A percentile compares a stretch with the other conserved stretches of the same genome.
Conservation (phyloP, 768 basidiomycete genomes). For the Amanita fuliginea region DNA sequence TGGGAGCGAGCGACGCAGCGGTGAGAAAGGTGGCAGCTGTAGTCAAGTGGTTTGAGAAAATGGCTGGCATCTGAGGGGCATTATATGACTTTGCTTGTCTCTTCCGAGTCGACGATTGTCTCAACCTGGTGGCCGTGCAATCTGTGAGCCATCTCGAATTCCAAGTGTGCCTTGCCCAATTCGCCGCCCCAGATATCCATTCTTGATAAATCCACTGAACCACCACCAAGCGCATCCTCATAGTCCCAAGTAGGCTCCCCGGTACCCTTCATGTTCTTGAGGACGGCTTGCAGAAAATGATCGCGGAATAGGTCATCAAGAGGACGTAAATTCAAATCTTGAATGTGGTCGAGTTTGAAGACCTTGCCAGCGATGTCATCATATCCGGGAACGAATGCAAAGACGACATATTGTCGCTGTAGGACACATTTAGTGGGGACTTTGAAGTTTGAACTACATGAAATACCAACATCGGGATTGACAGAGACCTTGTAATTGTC, state of each 20-base stretch:
- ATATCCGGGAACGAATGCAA: background rate
- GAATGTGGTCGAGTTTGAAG: no score
- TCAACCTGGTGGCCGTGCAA: constrained; percentile 1
- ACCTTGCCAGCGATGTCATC: background rate
- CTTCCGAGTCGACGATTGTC: no score
- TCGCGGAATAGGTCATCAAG: background rate
- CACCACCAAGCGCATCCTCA: background rate
- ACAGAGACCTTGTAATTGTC: background rate
- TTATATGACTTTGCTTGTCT: no score
- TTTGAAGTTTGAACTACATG: background rate
- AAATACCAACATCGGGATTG: background rate
- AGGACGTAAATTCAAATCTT: background rate
- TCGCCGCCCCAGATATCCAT: constrained; percentile 8
- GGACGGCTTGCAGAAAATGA: background rate
- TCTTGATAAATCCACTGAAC: background rate
- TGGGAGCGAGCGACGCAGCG: constrained; percentile 57
- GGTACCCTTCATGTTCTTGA: constrained; percentile 1
- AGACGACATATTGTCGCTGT: background rate
- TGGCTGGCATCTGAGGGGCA: constrained; percentile 41
- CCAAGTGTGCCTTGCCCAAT: constrained; percentile 15
- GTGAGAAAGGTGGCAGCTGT: constrained; percentile 58
- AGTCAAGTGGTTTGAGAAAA: constrained; percentile 63
- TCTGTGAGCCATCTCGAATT: constrained; percentile 15
- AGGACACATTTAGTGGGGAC: background rate
- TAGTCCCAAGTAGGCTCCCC: background rate